Evolutionary conservation across 1,139 yeast genomes (phyloP), one percentile per base, ranked within the genome.

Genomic region (Hansenula sp.): DNA sequence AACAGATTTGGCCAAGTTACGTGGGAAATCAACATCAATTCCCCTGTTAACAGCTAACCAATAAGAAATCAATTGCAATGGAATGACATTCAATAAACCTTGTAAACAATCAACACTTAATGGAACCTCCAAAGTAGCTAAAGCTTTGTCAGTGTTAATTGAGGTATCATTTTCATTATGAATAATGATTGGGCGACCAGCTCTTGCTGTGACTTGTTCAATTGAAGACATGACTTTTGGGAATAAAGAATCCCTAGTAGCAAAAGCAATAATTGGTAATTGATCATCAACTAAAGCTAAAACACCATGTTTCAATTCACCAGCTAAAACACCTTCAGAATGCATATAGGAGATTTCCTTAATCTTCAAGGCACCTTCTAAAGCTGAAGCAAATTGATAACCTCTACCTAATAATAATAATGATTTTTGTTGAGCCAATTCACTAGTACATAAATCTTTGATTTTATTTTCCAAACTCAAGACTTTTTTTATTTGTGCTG

Each of bases 291-390:
- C 97, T 53, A 94, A 77, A 3, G 99, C 99, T 61, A 94, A 79
- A 33, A 90, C 96, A 69, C 99, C 99, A 64, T 94, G 99, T 70
- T 94, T 94, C 68, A 94, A 81, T 70, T 94, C 99, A 65, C 99
- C 99, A 25, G 99, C 99, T 55, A 93, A 81, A 42, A 94, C 96
- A 73, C 99, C 99, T 72, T 94, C 99, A 25, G 98, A 89, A 67
- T 94, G 99, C 91, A 93, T 94, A 68, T 94, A 94, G 6, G 98
- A 91, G 52, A 94, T 94, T 70, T 94, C 99, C 71, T 94, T 94
- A 65, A 94, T 93, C 72, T 94, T 94, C 60, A 94, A 78, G 9
- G 99, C 99, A 61, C 99, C 99, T 70, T 94, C 99, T 59, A 94
- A 77, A 15, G 99, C 98, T 53, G 97, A 84, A 18, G 99, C 99